Conservation (phyloP, 192 early-diverging fungal genomes). For the Radiomyces spectabilis region DNA sequence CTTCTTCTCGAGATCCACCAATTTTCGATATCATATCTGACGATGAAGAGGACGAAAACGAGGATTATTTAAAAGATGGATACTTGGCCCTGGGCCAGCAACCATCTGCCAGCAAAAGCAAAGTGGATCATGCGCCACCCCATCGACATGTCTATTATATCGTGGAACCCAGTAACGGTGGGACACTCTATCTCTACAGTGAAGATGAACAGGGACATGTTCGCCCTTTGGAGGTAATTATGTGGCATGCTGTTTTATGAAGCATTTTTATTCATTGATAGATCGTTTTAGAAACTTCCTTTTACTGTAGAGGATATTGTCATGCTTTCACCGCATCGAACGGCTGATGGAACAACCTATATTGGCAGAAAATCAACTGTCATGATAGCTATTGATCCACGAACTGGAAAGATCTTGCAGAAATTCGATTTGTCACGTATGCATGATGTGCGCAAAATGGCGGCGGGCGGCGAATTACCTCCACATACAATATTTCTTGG, state of each 20-base stretch:
- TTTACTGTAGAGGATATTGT: conserved; percentile 67
- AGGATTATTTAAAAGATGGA: not conserved
- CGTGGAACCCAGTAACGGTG: conserved; percentile 65
- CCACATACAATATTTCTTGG: conserved; percentile 29
- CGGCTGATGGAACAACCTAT: conserved; percentile 48
- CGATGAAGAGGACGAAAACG: not conserved
- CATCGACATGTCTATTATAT: conserved; percentile 54
- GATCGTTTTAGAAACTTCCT: conserved; percentile 45
- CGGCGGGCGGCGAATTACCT: conserved; percentile 10
- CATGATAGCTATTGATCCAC: conserved; percentile 64
- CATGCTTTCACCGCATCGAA: conserved; percentile 45
- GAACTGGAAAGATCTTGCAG: conserved; percentile 51
- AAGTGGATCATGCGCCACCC: not conserved
- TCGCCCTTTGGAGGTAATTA: conserved; percentile 53
- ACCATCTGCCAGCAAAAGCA: not conserved
- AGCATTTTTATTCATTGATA: not conserved
- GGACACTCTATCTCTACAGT: conserved; percentile 54
- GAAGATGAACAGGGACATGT: no score
- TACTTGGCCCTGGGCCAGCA: not conserved
- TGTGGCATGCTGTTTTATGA: not conserved
- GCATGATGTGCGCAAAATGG: conserved; percentile 8
- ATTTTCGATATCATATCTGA: no score
- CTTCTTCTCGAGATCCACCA: not conserved
- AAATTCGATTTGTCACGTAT: conserved; percentile 44
- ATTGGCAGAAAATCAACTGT: conserved; percentile 59